Conservation (phyloP, 2,329 filamentous ascomycete genomes). For the Cladosporium cucumerinum region DNA sequence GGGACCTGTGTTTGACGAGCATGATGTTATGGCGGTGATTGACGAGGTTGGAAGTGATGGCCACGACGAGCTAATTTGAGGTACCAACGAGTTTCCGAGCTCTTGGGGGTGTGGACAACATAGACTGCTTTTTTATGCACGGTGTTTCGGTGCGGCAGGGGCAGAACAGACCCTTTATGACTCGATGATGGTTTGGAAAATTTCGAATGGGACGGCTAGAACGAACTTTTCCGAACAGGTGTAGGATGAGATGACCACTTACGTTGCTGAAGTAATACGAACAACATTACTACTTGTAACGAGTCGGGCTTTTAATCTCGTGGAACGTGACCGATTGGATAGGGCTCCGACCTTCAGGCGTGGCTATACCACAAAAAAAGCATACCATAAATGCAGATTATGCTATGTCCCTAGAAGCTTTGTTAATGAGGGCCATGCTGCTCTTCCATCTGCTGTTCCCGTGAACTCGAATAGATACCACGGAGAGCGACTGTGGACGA, state of each 20-base stretch:
- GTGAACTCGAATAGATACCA: not conserved
- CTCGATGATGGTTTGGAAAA: not conserved
- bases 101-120: not conserved
- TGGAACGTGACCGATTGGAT: not conserved
- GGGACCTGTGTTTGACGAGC: conserved; percentile 80
- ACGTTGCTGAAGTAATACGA: not conserved
- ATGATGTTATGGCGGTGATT: conserved; percentile 69
- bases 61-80: conserved; percentile 71
- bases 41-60: conserved; percentile 72
- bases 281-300: not conserved
- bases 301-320: not conserved
- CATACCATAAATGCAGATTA: not conserved
- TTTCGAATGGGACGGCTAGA: not conserved
- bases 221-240: not conserved
- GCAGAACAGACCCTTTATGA: not conserved
- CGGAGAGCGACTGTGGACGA: not conserved
- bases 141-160: not conserved
- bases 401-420: not conserved
- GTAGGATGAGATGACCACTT: not conserved
- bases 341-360: not conserved
- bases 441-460: not conserved
- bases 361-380: not conserved
- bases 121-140: not conserved
- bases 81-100: not conserved
- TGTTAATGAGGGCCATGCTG: not conserved